Evolutionary conservation across 805 yeast species (phyloP).

Genomic region (Teunomyces panamensis): DNA sequence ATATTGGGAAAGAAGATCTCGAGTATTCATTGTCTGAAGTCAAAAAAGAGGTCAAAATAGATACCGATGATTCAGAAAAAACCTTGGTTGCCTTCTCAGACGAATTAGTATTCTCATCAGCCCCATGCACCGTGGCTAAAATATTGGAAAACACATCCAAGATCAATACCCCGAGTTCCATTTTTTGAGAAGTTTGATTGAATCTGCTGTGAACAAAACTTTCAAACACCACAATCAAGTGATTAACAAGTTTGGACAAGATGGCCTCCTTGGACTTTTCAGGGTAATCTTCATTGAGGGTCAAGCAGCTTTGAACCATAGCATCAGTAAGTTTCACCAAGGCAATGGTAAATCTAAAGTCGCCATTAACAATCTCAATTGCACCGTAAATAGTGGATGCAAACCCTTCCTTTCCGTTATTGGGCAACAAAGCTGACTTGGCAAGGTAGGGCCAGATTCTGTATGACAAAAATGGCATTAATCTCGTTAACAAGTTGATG

Average conservation of each 20-base stretch:
- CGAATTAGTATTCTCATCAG: conserved; percentile 42
- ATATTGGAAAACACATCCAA: conserved; percentile 55
- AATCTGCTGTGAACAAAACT: conserved; percentile 72
- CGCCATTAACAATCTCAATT: conserved; percentile 67
- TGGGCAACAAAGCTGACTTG: conserved; percentile 62
- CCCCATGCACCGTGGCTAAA: conserved; percentile 52
- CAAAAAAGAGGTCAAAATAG: conserved; percentile 56
- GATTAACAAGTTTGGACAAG: conserved; percentile 50
- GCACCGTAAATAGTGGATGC: conserved; percentile 63
- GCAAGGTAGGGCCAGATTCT: conserved; percentile 79
- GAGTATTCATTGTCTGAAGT: conserved; percentile 46
- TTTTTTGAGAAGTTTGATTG: conserved; percentile 51
- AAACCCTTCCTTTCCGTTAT: conserved; percentile 60
- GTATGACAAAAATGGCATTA: conserved; percentile 50
- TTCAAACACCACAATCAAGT: conserved; percentile 69
- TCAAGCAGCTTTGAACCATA: conserved; percentile 51
- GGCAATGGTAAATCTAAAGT: conserved; percentile 60
- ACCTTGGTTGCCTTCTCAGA: conserved; percentile 40
- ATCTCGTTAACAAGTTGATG: conserved; percentile 48
- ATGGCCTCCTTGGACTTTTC: conserved; percentile 47
- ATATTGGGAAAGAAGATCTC: conserved; percentile 54
- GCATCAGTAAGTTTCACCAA: conserved; percentile 54
- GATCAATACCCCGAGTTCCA: conserved; percentile 56
- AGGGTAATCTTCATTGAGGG: conserved; percentile 31
- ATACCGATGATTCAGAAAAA: conserved; percentile 39